Percentiles rank a stretch among this genome's conserved stretches.
phyloP scores from a whole-genome alignment of 73 alveolate species.

The Symbiodinium natans region DNA sequence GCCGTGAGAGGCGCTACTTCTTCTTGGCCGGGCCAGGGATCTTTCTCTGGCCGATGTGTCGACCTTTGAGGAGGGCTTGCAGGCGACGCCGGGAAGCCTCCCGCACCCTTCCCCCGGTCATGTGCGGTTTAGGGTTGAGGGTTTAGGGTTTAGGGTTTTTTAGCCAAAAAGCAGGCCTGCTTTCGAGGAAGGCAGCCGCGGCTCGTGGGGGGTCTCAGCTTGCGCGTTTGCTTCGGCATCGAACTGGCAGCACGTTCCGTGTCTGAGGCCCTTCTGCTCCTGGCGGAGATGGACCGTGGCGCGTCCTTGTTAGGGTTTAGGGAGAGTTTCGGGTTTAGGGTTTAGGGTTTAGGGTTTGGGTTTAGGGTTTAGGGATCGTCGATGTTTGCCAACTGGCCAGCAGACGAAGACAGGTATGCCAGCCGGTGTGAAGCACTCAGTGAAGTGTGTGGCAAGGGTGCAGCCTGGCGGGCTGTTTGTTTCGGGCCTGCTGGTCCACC shows the following conservation, averaged over 20 bases:
- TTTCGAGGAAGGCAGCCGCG: constrained; percentile 6
- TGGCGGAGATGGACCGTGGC: constrained; percentile 72
- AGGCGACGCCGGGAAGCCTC: background rate
- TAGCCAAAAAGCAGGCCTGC: constrained; percentile 12
- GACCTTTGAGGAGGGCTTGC: constrained; percentile 48
- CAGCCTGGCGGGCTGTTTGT: background rate
- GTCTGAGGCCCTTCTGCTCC: constrained; percentile 39
- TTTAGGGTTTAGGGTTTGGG: too few relatives aligned
- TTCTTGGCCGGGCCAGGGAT: constrained; percentile 11
- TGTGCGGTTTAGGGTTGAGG: too few relatives aligned
- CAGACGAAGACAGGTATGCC: background rate
- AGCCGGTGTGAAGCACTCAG: background rate
- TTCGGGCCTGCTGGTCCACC: background rate
- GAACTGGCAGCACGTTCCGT: too few relatives aligned
- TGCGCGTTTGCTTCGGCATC: background rate
- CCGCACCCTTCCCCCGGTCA: background rate
- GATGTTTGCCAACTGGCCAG: background rate
- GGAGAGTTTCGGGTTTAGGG: background rate
- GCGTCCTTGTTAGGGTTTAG: background rate
- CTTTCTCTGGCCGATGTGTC: constrained; percentile 19
- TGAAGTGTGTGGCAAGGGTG: background rate
- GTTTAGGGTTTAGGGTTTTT: too few relatives aligned
- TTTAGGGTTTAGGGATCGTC: too few relatives aligned
- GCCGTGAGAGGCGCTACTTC: constrained; percentile 40
- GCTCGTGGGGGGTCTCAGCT: background rate